Percentiles rank a stretch among this genome's conserved stretches.
Conservation (phyloP, 1,284 basidiomycete species). For the Sphagnurus paluster region DNA sequence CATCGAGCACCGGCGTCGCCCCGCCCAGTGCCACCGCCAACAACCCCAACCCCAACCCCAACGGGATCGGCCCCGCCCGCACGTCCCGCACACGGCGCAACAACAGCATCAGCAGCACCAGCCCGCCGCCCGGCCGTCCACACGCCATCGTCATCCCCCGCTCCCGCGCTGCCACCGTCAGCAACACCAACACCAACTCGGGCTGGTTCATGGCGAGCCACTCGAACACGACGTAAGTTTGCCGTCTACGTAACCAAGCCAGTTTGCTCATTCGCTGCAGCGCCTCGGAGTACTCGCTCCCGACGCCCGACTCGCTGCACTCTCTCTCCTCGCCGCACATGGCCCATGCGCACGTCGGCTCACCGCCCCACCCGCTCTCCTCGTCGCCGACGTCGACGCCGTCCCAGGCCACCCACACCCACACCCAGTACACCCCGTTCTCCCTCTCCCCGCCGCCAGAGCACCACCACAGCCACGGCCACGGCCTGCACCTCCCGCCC, state of each 20-base stretch:
- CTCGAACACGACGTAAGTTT: slow-evolving; percentile 12
- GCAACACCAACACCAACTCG: slow-evolving; percentile 20
- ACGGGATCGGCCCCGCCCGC: slow-evolving; percentile 53
- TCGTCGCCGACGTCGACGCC: slow-evolving; percentile 17
- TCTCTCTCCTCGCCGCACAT: slow-evolving; percentile 23
- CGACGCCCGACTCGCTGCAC: slow-evolving; percentile 38
- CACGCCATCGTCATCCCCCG: slow-evolving; percentile 28
- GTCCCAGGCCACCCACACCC: neutral
- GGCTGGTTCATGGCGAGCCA: slow-evolving; percentile 25
- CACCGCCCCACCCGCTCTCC: slow-evolving; percentile 16
- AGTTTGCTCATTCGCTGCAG: slow-evolving; percentile 3
- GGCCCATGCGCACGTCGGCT: slow-evolving; percentile 19
- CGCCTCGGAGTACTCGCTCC: slow-evolving; percentile 33
- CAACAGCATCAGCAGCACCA: slow-evolving; percentile 50
- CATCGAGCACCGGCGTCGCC: slow-evolving; percentile 17
- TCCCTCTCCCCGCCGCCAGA: slow-evolving; percentile 26
- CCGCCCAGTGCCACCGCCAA: slow-evolving; percentile 12
- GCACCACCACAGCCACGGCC: slow-evolving; percentile 2
- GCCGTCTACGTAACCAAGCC: no score
- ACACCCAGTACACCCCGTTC: slow-evolving; percentile 31
- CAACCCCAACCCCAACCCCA: no score
- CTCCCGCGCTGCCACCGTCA: slow-evolving; percentile 17
- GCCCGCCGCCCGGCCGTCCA: slow-evolving; percentile 31
- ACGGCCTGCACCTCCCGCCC: slow-evolving; percentile 25
- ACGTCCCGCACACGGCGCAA: slow-evolving; percentile 47